phyloP scores from a whole-genome alignment of 1,284 basidiomycete species.

The Ganoderma sinense region DNA sequence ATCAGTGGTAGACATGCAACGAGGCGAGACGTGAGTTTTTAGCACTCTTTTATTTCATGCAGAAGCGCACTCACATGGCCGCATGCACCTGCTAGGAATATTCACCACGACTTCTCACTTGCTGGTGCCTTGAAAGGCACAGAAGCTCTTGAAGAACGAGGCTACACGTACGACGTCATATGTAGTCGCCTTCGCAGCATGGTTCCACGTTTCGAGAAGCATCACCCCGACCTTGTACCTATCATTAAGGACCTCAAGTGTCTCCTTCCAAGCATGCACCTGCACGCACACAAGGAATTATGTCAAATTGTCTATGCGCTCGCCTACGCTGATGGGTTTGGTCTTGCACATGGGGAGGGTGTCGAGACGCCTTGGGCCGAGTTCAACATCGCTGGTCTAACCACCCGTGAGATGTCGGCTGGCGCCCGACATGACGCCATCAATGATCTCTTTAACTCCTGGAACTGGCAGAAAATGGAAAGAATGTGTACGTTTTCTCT shows the following conservation, averaged over 20 bases:
- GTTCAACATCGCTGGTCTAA: slow-evolving; percentile 3
- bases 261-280: slow-evolving; percentile 3
- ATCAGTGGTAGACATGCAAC: not conserved
- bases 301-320: slow-evolving; percentile 9
- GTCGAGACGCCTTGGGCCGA: slow-evolving; percentile 12
- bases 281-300: slow-evolving; percentile 11
- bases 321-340: not conserved
- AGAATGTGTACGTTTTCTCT: not conserved
- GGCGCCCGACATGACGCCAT: not conserved
- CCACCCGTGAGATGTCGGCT: slow-evolving; percentile 7
- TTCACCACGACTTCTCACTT: not conserved
- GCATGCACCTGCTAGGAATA: too few species aligned
- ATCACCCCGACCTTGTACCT: not conserved
- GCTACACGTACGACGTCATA: not conserved
- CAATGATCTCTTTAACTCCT: slow-evolving; percentile 4
- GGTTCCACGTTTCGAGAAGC: not conserved
- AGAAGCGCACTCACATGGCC: too few species aligned
- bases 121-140: not conserved
- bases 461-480: slow-evolving; percentile 7
- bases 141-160: not conserved
- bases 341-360: slow-evolving; percentile 2
- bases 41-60: too few species aligned
- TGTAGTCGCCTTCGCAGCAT: not conserved
- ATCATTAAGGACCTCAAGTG: not conserved
- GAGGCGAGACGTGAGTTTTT: slow-evolving; percentile 3